These are phyloP conservation scores for Lachnellula willkommii DNA, from an alignment of 2,329 filamentous ascomycete genomes.

Conservation along the genomic window DNA sequence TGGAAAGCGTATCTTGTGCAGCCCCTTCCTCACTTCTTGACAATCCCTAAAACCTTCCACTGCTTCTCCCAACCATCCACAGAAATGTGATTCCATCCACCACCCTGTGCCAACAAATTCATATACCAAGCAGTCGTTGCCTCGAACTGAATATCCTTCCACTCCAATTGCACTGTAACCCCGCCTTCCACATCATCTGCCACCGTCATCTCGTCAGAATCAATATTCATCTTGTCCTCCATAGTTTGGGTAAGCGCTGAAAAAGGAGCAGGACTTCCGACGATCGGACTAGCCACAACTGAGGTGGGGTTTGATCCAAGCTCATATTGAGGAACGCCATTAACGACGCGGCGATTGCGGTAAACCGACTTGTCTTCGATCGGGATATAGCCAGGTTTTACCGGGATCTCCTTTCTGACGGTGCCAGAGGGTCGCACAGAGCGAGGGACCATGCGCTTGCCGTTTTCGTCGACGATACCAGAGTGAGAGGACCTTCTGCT, in stretches of 20 bases:
- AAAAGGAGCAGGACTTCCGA: background rate
- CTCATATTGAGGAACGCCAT: background rate
- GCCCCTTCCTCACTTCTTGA: background rate
- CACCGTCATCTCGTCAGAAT: background rate
- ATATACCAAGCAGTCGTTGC: slow-evolving; percentile 1
- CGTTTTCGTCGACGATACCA: slow-evolving; percentile 67
- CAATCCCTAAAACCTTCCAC: background rate
- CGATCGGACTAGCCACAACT: background rate
- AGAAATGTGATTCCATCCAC: slow-evolving; percentile 1
- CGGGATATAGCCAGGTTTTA: slow-evolving; percentile 83
- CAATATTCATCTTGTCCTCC: background rate
- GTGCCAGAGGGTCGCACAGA: slow-evolving; percentile 79
- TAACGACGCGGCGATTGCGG: slow-evolving; percentile 58
- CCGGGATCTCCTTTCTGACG: slow-evolving; percentile 79
- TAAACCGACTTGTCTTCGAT: slow-evolving; percentile 91
- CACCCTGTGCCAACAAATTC: background rate
- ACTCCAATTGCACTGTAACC: background rate
- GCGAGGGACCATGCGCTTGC: slow-evolving; percentile 77
- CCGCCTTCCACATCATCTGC: background rate
- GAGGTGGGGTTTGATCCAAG: background rate
- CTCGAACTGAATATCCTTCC: slow-evolving; percentile 1
- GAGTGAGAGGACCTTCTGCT: slow-evolving; percentile 37
- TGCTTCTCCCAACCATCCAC: background rate
- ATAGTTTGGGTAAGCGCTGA: too few species aligned
- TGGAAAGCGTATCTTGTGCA: background rate